A percentile compares a stretch with the other conserved stretches of the same genome.
These are phyloP conservation scores for Dentipellis sp. DNA, from an alignment of 768 basidiomycete species.

Conservation along the genomic window DNA sequence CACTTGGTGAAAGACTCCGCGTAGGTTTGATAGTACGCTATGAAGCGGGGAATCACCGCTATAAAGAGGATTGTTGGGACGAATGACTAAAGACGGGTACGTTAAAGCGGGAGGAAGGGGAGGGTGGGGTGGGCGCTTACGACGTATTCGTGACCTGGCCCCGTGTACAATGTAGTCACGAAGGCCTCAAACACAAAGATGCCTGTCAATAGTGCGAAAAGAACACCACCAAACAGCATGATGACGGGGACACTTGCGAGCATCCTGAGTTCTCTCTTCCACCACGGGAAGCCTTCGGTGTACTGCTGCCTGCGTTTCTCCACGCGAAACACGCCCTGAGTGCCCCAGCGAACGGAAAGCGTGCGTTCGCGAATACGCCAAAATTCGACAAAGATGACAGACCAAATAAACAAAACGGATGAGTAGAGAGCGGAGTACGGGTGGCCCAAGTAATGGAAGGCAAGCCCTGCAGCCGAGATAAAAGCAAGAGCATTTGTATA, in stretches of 20 bases:
- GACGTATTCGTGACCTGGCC: constrained; percentile 70
- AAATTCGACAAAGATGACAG: constrained; percentile 79
- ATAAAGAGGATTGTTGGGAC: constrained; percentile 79
- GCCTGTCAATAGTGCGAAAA: constrained; percentile 63
- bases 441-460: constrained; percentile 60
- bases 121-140: constrained; percentile 38
- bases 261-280: constrained; percentile 61
- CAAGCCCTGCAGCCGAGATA: constrained; percentile 60
- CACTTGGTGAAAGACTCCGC: constrained; percentile 69
- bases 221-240: constrained; percentile 56
- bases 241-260: constrained; percentile 67
- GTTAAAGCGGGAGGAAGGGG: not conserved
- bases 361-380: constrained; percentile 86
- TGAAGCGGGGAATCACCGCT: constrained; percentile 69
- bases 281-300: constrained; percentile 50
- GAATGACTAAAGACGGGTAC: constrained; percentile 43
- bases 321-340: constrained; percentile 65
- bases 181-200: constrained; percentile 91
- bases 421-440: constrained; percentile 78
- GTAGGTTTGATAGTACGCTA: constrained; percentile 60
- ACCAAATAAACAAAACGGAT: constrained; percentile 71
- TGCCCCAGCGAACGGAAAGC: constrained; percentile 77
- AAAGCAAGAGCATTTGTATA: constrained; percentile 77
- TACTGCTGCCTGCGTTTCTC: constrained; percentile 64
- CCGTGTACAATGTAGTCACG: constrained; percentile 79